Percentiles rank a stretch among this genome's conserved stretches.
phyloP scores from a whole-genome alignment of 345 rosid species.

The Nephelium lappaceum region DNA sequence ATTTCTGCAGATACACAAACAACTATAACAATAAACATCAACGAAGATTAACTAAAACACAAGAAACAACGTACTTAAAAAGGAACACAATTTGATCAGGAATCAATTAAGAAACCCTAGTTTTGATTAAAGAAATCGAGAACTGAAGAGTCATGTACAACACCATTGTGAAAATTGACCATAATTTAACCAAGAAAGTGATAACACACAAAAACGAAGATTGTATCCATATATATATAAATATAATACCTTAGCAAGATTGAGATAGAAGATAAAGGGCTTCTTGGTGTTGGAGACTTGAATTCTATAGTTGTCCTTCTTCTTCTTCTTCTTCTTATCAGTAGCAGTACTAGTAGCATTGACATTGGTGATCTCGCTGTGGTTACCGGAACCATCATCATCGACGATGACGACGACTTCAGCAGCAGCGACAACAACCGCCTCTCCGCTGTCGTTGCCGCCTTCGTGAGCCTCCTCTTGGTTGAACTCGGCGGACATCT shows the following conservation, averaged over 20 bases:
- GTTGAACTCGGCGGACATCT: conserved; percentile 11
- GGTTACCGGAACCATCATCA: neutral
- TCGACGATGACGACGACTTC: neutral
- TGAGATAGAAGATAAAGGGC: conserved; percentile 43
- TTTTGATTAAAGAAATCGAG: neutral
- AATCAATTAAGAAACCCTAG: neutral
- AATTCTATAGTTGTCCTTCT: conserved; percentile 21
- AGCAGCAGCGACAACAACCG: neutral
- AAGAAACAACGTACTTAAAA: no score
- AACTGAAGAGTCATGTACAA: neutral
- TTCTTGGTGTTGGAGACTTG: conserved; percentile 41
- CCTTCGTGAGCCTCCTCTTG: conserved; percentile 9
- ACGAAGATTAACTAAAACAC: neutral
- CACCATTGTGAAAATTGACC: neutral
- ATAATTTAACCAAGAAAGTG: neutral
- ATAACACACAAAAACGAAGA: neutral
- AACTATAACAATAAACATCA: neutral
- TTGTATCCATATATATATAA: neutral
- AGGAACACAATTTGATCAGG: neutral
- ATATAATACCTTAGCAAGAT: conserved; percentile 37
- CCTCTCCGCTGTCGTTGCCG: neutral
- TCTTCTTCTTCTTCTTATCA: conserved; percentile 15
- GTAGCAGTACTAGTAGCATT: neutral
- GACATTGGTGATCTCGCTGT: conserved; percentile 13
- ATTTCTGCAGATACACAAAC: conserved; percentile 27